Conservation (phyloP, 1,139 yeast species). For the Pneumocystis jirovecii region DNA sequence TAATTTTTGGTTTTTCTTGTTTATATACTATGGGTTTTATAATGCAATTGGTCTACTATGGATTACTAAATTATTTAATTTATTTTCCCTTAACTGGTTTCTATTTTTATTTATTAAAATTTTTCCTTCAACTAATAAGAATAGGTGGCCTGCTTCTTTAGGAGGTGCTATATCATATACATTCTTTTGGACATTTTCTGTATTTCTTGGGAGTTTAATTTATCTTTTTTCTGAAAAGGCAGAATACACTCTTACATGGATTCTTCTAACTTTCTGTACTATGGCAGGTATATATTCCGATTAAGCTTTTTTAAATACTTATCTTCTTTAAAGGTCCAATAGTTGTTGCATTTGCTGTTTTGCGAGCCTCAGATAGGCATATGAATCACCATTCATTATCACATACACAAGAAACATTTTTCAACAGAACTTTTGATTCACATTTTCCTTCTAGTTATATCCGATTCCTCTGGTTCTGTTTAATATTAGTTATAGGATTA, state of each 20-base stretch:
- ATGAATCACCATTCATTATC: neutral
- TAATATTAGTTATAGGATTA: constrained; percentile 11
- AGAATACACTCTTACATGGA: constrained; percentile 12
- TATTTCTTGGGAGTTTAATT: constrained; percentile 10
- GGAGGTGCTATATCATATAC: constrained; percentile 11
- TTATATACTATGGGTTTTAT: constrained; percentile 13
- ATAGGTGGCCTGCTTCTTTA: constrained; percentile 9
- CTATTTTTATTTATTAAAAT: neutral
- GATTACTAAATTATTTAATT: constrained; percentile 13
- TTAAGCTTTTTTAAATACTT: neutral
- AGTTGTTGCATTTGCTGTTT: neutral
- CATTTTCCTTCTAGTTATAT: constrained; percentile 8
- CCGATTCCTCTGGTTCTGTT: constrained; percentile 12
- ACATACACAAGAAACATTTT: neutral
- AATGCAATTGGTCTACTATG: constrained; percentile 13
- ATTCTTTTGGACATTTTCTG: constrained; percentile 11
- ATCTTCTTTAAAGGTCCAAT: neutral
- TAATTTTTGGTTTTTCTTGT: constrained; percentile 12
- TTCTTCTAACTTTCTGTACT: constrained; percentile 11
- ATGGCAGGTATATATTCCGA: constrained; percentile 4
- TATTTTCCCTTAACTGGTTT: constrained; percentile 13
- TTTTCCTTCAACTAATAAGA: neutral
- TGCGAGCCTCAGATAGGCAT: neutral
- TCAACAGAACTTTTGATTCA: neutral
- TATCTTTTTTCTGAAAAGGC: constrained; percentile 4